Base-by-base conservation (phyloP, 371 early-diverging fungal genomes). In the Lichtheimia ramosa region DNA sequence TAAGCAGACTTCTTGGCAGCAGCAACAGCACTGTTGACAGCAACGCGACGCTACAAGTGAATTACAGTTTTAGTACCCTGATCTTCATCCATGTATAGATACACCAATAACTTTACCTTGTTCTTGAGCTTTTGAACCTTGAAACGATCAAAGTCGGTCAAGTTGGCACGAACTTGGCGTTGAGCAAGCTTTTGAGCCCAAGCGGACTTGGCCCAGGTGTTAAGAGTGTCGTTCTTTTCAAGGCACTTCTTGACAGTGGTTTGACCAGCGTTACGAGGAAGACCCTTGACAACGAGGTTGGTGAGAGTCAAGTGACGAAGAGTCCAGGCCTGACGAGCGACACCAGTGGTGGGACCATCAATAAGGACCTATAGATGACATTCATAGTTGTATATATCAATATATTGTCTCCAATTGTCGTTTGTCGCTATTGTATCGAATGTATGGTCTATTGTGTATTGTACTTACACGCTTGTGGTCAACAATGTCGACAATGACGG, bases 81-180 rank as follows among this genome's bases (percentile, higher is more conserved):
- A 43, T 14, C 48, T 5, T 25, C 34, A 8, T 34, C 34, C 23
- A 8, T 10, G 49, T 53, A n/a, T 20, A 7, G 6, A 1, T n/a
- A 10, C 52, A 16, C 25, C 16, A 10, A 41, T 15, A 12, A 13
- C 18, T 70, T 71, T 83, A 87, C 86, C 83, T 91, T 83, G 85
- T 86, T 90, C 87, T 89, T 90, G 71, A 91, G 79, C 79, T 89
- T 84, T 82, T 81, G 82, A 61, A 95, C 69, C 92, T 97, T 95
- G 94, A 96, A 97, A 68, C 98, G 92, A 74, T 97, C 97, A 81
- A 97, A 97, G 85, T 99, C 99, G 59, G 89, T 68, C 78, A 95
- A 81, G 73, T 77, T 71, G 58, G 91, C 86, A 70, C 98, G 91
- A 75, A 78, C 79, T 65, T 81, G 70, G 68, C 96, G 91, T 67